Evolutionary conservation across 371 early-diverging fungal species (phyloP).

Genomic region (Mortierella sp.): DNA sequence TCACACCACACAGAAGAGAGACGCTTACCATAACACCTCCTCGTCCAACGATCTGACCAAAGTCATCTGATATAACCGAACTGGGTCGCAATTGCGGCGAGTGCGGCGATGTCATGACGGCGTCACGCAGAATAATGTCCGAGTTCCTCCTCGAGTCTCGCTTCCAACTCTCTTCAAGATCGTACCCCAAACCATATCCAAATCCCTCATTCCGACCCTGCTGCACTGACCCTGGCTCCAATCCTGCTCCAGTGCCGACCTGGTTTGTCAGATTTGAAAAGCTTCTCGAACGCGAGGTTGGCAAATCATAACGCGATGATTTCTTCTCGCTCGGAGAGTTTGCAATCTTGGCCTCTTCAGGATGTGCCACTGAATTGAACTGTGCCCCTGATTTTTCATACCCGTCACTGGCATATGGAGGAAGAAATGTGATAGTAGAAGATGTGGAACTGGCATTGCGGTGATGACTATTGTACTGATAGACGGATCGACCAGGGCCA

Average conservation of each 20-base stretch:
- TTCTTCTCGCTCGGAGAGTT: conserved; percentile 12
- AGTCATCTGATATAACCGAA: conserved; percentile 23
- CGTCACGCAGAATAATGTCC: conserved; percentile 27
- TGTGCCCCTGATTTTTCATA: conserved; percentile 1
- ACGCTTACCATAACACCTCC: conserved; percentile 9
- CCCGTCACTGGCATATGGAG: conserved; percentile 22
- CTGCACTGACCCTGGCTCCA: conserved; percentile 24
- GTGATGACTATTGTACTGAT: conserved; percentile 24
- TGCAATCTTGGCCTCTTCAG: conserved; percentile 8
- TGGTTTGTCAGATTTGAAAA: conserved; percentile 33
- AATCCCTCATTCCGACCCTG: conserved; percentile 44
- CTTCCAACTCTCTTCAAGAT: conserved; percentile 26
- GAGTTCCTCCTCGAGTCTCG: conserved; percentile 25
- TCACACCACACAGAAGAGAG: neutral
- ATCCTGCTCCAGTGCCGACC: conserved; percentile 40
- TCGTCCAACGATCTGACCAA: conserved; percentile 12
- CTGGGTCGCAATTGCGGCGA: conserved; percentile 39
- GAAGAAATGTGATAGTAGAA: conserved; percentile 24
- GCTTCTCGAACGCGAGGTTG: conserved; percentile 10
- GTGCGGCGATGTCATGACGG: conserved; percentile 38
- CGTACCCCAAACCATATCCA: conserved; percentile 43
- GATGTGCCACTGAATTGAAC: neutral
- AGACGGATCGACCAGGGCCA: conserved; percentile 24
- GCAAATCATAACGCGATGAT: conserved; percentile 3
- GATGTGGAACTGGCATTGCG: conserved; percentile 17